phyloP scores from a whole-genome alignment of 2,329 filamentous ascomycete genomes.

The Penicillium concentricum region DNA sequence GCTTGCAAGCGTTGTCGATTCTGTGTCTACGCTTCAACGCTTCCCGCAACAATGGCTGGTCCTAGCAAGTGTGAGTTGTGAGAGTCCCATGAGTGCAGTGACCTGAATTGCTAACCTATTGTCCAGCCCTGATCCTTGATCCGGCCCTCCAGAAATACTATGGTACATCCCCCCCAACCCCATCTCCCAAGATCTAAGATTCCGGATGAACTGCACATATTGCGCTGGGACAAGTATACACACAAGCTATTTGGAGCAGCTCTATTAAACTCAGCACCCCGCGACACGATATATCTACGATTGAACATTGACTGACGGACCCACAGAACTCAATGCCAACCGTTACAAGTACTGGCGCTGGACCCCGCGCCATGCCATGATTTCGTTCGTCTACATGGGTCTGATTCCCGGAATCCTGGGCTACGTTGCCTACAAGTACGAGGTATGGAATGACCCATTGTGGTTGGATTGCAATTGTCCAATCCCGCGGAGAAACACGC shows the following conservation, averaged over 20 bases:
- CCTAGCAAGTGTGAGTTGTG: slow-evolving; percentile 47
- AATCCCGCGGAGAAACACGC: background rate
- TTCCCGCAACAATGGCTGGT: slow-evolving; percentile 49
- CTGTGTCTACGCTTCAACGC: slow-evolving; percentile 19
- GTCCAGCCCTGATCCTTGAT: slow-evolving; percentile 44
- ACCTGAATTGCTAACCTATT: slow-evolving; percentile 52
- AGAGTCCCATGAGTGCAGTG: background rate
- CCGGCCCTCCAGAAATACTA: slow-evolving; percentile 51
- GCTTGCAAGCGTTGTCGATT: slow-evolving; percentile 5
- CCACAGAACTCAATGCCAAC: slow-evolving; percentile 73
- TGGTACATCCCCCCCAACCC: slow-evolving; percentile 40
- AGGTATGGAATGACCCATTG: slow-evolving; percentile 63
- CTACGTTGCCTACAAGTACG: slow-evolving; percentile 73
- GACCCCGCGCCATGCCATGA: slow-evolving; percentile 76
- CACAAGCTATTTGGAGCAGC: background rate
- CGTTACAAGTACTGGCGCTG: slow-evolving; percentile 95
- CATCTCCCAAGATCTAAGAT: slow-evolving; percentile 4
- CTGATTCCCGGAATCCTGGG: slow-evolving; percentile 70
- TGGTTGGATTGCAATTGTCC: background rate
- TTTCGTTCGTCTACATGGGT: slow-evolving; percentile 74
- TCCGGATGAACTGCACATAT: background rate
- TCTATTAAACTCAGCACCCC: background rate
- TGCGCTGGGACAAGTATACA: background rate
- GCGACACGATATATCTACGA: background rate
- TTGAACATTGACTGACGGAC: slow-evolving; percentile 10